Evolutionary conservation across 75 land plant genomes (phyloP).

Genomic region (Selaginella moellendorffii): DNA sequence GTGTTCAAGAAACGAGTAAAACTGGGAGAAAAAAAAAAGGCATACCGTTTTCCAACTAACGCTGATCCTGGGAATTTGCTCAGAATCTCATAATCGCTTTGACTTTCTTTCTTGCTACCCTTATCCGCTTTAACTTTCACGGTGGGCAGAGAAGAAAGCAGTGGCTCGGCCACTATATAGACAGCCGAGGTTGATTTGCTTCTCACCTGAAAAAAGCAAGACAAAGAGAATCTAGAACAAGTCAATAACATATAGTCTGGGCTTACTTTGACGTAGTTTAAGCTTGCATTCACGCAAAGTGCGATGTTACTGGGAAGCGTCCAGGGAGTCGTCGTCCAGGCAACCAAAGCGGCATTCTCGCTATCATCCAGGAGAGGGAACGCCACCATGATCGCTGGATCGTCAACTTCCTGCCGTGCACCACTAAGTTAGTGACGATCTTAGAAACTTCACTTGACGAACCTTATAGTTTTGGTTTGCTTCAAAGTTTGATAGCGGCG

Average conservation of each 20-base stretch:
- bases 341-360: slow-evolving; percentile 64
- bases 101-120: slow-evolving; percentile 21
- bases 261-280: slow-evolving; percentile 73
- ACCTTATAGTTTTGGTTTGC: slow-evolving; percentile 79
- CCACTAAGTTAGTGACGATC: too few relatives aligned
- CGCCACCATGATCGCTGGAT: slow-evolving; percentile 83
- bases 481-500: slow-evolving; percentile 88
- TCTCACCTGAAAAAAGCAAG: slow-evolving; percentile 55
- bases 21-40: background rate
- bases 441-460: too few relatives aligned
- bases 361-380: slow-evolving; percentile 72
- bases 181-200: slow-evolving; percentile 45
- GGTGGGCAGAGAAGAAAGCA: slow-evolving; percentile 55
- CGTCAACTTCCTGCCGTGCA: slow-evolving; percentile 93
- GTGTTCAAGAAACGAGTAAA: background rate
- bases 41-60: slow-evolving; percentile 68
- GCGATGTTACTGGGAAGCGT: slow-evolving; percentile 93
- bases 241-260: too few relatives aligned
- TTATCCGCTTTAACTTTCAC: slow-evolving; percentile 28
- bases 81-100: slow-evolving; percentile 49
- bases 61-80: slow-evolving; percentile 46
- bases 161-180: slow-evolving; percentile 75
- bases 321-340: slow-evolving; percentile 99
- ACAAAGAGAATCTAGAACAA: background rate
- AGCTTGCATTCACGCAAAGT: slow-evolving; percentile 74